Conservation (phyloP, 2,329 filamentous ascomycete species). For the Neonectria punicea region DNA sequence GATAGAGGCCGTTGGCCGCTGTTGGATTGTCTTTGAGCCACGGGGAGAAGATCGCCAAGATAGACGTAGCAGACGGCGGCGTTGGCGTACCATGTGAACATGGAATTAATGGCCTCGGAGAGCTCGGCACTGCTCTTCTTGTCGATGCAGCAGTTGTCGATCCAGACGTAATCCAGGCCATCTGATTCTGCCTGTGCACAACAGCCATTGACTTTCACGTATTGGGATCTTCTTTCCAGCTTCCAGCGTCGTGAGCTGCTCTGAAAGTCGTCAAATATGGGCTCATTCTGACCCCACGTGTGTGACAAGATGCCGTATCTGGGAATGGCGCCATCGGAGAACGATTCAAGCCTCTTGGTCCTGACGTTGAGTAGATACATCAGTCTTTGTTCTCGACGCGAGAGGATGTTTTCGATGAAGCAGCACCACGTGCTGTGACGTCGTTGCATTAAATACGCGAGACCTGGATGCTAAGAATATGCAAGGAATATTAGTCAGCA, state of each 20-base stretch:
- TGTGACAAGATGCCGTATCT: constrained; percentile 2
- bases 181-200: not conserved
- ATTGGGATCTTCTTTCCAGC: too few relatives aligned
- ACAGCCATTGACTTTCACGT: not conserved
- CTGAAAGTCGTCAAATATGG: not conserved
- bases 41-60: not conserved
- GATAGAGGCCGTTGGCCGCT: not conserved
- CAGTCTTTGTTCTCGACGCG: not conserved
- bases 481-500: not conserved
- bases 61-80: constrained; percentile 1
- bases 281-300: not conserved
- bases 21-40: not conserved
- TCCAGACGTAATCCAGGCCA: not conserved
- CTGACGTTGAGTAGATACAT: not conserved
- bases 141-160: constrained; percentile 6
- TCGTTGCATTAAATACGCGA: not conserved
- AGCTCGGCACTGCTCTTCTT: constrained; percentile 4
- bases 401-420: not conserved
- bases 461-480: too few relatives aligned
- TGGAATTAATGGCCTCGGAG: constrained; percentile 3
- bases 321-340: not conserved
- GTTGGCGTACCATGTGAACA: constrained; percentile 1
- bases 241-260: not conserved
- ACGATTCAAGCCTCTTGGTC: not conserved
- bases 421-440: not conserved